phyloP scores from a whole-genome alignment of 1,139 yeast species.

The Kodamaea anthophila region DNA sequence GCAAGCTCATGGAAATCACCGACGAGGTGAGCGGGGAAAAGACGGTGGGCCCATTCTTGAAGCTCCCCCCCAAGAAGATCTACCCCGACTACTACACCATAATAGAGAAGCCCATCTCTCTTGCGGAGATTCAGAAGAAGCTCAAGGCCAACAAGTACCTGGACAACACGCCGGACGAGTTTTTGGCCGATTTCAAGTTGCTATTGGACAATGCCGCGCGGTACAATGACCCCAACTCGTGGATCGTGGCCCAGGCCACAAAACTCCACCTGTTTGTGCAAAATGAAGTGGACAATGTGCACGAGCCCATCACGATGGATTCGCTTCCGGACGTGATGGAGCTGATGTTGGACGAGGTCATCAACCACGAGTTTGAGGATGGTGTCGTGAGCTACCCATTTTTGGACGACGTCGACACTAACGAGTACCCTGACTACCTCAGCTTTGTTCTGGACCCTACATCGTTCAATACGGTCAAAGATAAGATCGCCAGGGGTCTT shows the following conservation, averaged over 20 bases:
- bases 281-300: constrained; percentile 15
- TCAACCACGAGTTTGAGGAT: constrained; percentile 37
- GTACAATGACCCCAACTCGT: constrained; percentile 57
- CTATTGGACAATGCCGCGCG: constrained; percentile 54
- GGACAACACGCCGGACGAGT: constrained; percentile 26
- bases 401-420: constrained; percentile 49
- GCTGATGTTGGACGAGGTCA: constrained; percentile 29
- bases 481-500: constrained; percentile 36
- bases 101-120: constrained; percentile 59
- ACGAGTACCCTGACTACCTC: constrained; percentile 56
- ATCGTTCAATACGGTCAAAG: constrained; percentile 43
- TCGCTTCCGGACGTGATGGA: constrained; percentile 19
- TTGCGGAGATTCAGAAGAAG: constrained; percentile 56
- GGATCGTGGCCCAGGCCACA: constrained; percentile 55
- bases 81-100: constrained; percentile 80
- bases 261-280: constrained; percentile 38
- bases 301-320: constrained; percentile 9
- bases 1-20: constrained; percentile 20
- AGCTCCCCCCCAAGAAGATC: constrained; percentile 64
- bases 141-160: constrained; percentile 30
- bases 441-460: constrained; percentile 51
- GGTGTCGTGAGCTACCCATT: constrained; percentile 52
- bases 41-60: constrained; percentile 51
- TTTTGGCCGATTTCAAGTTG: constrained; percentile 49
- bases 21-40: constrained; percentile 28